Evolutionary conservation across 768 basidiomycete genomes (phyloP).

Genomic region (Leccinum ochraceum): DNA sequence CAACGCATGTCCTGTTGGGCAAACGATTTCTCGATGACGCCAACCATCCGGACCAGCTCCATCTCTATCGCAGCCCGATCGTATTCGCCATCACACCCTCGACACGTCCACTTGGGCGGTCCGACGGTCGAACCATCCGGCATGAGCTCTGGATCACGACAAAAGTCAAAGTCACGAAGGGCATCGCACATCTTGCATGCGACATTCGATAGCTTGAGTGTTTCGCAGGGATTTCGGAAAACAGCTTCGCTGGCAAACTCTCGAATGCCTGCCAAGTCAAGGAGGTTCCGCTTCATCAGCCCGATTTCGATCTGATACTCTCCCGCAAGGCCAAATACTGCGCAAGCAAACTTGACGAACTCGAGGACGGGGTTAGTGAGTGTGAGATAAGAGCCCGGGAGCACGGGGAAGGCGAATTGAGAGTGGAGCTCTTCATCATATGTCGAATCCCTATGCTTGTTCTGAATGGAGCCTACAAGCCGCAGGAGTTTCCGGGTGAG

Average conservation of each 20-base stretch:
- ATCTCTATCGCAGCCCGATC: conserved; percentile 89
- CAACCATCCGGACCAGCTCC: conserved; percentile 75
- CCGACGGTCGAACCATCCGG: conserved; percentile 52
- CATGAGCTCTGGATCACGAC: conserved; percentile 84
- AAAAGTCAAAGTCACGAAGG: conserved; percentile 92
- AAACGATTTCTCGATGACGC: conserved; percentile 68
- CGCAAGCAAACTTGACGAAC: conserved; percentile 84
- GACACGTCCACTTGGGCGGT: conserved; percentile 65
- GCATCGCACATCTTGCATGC: conserved; percentile 86
- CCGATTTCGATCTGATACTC: conserved; percentile 89
- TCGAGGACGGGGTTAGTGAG: conserved; percentile 83
- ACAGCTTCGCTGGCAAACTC: conserved; percentile 85
- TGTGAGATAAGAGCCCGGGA: conserved; percentile 84
- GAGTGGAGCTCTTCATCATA: conserved; percentile 53
- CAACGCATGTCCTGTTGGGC: conserved; percentile 91
- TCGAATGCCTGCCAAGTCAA: conserved; percentile 83
- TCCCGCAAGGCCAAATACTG: conserved; percentile 73
- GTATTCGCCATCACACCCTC: conserved; percentile 79
- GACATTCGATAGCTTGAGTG: conserved; percentile 80
- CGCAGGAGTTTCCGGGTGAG: conserved; percentile 82
- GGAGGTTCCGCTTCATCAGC: conserved; percentile 81
- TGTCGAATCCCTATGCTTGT: conserved; percentile 59
- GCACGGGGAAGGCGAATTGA: conserved; percentile 77
- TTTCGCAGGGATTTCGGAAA: conserved; percentile 92
- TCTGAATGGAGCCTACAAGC: conserved; percentile 60